Base-by-base conservation (phyloP, 2,329 filamentous ascomycete species). In the Hypoxylon sp. region DNA sequence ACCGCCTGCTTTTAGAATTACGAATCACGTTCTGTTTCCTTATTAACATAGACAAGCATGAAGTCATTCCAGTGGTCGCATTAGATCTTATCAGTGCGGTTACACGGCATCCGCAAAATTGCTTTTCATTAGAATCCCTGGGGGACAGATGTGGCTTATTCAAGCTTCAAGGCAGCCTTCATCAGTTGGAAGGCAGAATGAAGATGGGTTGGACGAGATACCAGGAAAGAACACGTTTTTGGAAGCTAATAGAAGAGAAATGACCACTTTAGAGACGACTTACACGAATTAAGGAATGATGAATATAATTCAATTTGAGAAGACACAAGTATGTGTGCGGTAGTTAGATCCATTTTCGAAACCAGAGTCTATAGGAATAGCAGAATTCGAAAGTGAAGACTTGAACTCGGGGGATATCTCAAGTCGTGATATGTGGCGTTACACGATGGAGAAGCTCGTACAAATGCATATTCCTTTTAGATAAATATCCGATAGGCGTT, bases 91-190 rank as follows among this genome's bases (percentile, higher is more conserved):
- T 3, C 8, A 51, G n/a, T 19, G 30, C 29, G n/a, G 47, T 30
- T 55, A n/a, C 43, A 47, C 43, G 14, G 23, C 23, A 47, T 47
- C 37, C n/a, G 16, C 37, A 21, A 21, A 21, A 41, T 41, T 41
- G 25, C 14, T 16, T n/a, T 5, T 5, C 37, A 12, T 50, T 29
- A 14, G 50, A n/a, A 37, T 41, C 37, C 37, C 16, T 41, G 16
- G 37, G 37, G 37, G 16, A 21, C 16, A 41, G 19, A 7, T 16
- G 16, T 19, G 11, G 37, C 37, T 19, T 19, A 11, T 19, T 19
- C n/a, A 21, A 41, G 16, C 16, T 21, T 41, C 7, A 6, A 19
- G 16, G 19, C 14, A 51, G 9, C 16, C 5, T 9, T 2, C 19
- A 14, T 27, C 1, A 21, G 32, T 39, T 52, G 25, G 7, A 39